Base-by-base conservation (phyloP, 2,329 filamentous ascomycete species). In the Metarhizium anisopliae region DNA sequence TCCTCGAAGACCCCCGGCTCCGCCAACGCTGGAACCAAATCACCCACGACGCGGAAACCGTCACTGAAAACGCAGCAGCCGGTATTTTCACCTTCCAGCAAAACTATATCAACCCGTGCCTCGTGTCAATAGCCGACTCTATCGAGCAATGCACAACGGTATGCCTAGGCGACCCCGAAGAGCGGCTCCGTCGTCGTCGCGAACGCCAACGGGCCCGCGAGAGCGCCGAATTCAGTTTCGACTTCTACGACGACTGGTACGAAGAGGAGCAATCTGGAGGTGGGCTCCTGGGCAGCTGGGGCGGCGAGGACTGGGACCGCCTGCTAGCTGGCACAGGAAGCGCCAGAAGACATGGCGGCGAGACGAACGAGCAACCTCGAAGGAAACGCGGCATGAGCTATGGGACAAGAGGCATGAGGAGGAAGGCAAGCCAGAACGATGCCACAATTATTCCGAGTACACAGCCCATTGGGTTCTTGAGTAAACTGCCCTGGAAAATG, bases 231-330 rank as follows among this genome's bases (percentile, higher is more conserved):
- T 83, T 88, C 64, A 92, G 83, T 65, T 97, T 97, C 68, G 93
- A 96, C 70, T 97, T 97, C 69, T 97, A 97, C 74, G 93, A 96
- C 71, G 93, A 96, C 71, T 97, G 93, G 93, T 90, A 96, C 59
- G 77, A 81, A 55, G 80, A 82, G 51, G 75, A 78, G 54, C 56
- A 56, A 20, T 71, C 73, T 53, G 53, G 63, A 38, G 80, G 84
- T 43, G 80, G 85, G 0, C 70, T 93, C 51, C 74, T 92, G 53
- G 86, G 80, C 49, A 72, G 83, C 50, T 95, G 90, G 89, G 85
- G 86, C 43, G 85, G 75, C 62, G 91, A 95, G 64, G 91, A 95
- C 67, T 84, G 95, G 74, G 93, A 96, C 68, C 80, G 90, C 53
- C 72, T 96, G 59, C 74, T 96, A 52, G 89, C 86, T 11, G 86